These are phyloP conservation scores for Litsea cubeba DNA, from an alignment of 164 flowering plant genomes.

Conservation along the genomic window DNA sequence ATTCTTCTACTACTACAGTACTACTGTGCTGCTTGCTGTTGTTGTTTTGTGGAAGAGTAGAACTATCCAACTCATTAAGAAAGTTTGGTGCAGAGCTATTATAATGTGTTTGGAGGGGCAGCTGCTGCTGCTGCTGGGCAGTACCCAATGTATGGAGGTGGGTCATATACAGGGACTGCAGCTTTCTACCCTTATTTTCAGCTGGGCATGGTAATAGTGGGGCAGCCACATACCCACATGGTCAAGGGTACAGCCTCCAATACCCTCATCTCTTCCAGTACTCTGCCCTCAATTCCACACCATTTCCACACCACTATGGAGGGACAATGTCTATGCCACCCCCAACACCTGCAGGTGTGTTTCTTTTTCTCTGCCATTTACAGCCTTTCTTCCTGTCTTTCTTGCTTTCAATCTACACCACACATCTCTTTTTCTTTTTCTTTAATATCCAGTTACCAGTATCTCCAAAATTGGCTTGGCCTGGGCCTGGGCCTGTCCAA, in stretches of 20 bases:
- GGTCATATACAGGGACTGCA: conserved; percentile 36
- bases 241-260: conserved; percentile 35
- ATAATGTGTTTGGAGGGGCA: conserved; percentile 69
- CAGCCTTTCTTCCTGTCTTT: neutral
- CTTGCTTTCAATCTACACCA: neutral
- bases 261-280: conserved; percentile 34
- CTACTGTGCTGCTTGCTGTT: no score
- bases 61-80: neutral
- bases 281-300: conserved; percentile 37
- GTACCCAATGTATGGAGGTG: conserved; percentile 66
- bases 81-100: conserved; percentile 51
- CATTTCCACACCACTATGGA: conserved; percentile 53
- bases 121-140: conserved; percentile 31
- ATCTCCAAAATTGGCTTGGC: no score
- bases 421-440: neutral
- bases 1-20: no score
- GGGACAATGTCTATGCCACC: conserved; percentile 73
- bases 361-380: neutral
- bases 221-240: conserved; percentile 33
- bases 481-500: no score
- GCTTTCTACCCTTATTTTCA: conserved; percentile 66
- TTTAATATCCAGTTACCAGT: neutral
- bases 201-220: conserved; percentile 47
- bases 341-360: conserved; percentile 64
- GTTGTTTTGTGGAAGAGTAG: neutral